Evolutionary conservation across 805 yeast genomes (phyloP).

Genomic region (Torulaspora indica): DNA sequence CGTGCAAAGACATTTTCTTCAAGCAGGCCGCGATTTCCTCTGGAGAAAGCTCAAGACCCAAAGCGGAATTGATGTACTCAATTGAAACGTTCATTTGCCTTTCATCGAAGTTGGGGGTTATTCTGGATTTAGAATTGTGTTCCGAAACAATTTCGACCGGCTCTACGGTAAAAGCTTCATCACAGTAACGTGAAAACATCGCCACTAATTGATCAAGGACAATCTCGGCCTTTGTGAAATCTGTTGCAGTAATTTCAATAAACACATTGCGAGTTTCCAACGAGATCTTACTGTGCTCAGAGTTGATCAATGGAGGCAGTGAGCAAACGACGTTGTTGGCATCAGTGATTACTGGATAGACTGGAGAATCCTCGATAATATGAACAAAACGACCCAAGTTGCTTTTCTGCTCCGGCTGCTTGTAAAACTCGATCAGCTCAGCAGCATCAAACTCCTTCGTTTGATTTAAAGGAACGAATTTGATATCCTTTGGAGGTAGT

Average conservation of each 20-base stretch:
- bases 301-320: constrained; percentile 94
- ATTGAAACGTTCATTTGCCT: constrained; percentile 71
- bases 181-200: constrained; percentile 89
- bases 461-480: constrained; percentile 73
- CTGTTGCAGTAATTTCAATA: constrained; percentile 93
- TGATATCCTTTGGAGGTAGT: constrained; percentile 67
- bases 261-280: constrained; percentile 81
- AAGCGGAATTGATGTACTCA: constrained; percentile 82
- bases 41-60: constrained; percentile 73
- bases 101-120: constrained; percentile 67
- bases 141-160: constrained; percentile 81
- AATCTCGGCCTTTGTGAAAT: constrained; percentile 86
- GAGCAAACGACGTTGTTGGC: constrained; percentile 73
- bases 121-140: constrained; percentile 71
- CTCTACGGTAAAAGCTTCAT: constrained; percentile 77
- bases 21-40: constrained; percentile 65
- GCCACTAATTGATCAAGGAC: constrained; percentile 91
- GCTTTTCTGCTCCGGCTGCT: constrained; percentile 64
- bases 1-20: constrained; percentile 74
- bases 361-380: constrained; percentile 82
- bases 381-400: constrained; percentile 85
- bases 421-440: constrained; percentile 79
- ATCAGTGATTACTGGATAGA: constrained; percentile 86
- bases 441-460: constrained; percentile 64
- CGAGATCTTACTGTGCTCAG: constrained; percentile 83